phyloP scores from a whole-genome alignment of 345 rosid species.

The Barbarea vulgaris region DNA sequence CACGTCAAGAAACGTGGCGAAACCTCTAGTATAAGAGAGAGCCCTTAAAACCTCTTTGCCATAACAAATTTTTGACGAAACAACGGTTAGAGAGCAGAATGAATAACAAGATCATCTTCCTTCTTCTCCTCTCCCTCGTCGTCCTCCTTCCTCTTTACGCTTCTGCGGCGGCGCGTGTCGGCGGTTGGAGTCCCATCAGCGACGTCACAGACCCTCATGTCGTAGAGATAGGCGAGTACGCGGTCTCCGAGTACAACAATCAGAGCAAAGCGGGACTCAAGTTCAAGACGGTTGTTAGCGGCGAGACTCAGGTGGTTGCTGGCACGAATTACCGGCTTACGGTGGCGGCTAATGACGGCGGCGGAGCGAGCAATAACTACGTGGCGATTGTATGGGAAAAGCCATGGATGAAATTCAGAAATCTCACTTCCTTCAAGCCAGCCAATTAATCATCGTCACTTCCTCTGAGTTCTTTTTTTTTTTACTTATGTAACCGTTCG shows the following conservation, averaged over 20 bases:
- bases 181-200: conserved; percentile 60
- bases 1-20: conserved; percentile 4
- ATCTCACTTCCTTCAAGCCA: conserved; percentile 51
- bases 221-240: conserved; percentile 51
- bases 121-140: conserved; percentile 8
- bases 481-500: background rate
- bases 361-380: conserved; percentile 22
- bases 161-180: conserved; percentile 22
- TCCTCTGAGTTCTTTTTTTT: background rate
- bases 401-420: conserved; percentile 44
- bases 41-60: background rate
- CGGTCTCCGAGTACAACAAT: conserved; percentile 49
- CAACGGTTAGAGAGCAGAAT: conserved; percentile 4
- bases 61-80: background rate
- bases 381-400: conserved; percentile 61
- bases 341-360: conserved; percentile 31
- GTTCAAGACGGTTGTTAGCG: conserved; percentile 44
- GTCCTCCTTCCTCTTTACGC: conserved; percentile 15
- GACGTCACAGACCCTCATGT: conserved; percentile 48
- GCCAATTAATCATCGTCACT: background rate
- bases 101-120: background rate
- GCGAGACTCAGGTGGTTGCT: conserved; percentile 58
- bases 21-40: background rate
- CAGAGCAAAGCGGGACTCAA: conserved; percentile 20
- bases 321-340: conserved; percentile 56